Percentiles rank a stretch among this genome's conserved stretches.
Evolutionary conservation across 2,329 filamentous ascomycete genomes (phyloP).

Genomic region (Trichoderma semiorbis): DNA sequence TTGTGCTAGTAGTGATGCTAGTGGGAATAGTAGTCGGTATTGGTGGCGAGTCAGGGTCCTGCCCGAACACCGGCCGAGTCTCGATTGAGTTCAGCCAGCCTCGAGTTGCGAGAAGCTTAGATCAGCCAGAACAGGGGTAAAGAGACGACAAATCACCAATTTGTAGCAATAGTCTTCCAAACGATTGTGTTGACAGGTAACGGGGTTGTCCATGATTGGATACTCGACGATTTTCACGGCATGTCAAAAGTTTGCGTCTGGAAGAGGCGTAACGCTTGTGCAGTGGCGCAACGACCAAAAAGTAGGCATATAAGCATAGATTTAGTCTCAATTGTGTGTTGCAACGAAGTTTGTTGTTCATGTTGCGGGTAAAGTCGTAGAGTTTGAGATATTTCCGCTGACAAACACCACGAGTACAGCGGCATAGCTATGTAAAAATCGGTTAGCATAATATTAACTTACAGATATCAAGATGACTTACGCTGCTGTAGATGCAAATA

Average conservation of each 20-base stretch:
- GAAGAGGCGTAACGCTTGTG: neutral
- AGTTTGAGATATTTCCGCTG: neutral
- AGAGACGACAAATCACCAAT: neutral
- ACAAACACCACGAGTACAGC: neutral
- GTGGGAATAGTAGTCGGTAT: neutral
- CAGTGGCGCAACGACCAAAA: neutral
- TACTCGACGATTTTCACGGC: neutral
- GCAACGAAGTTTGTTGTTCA: neutral
- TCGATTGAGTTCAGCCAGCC: neutral
- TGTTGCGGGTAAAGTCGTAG: neutral
- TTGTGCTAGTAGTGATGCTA: neutral
- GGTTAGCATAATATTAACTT: neutral
- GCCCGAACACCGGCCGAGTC: neutral
- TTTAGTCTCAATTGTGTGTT: neutral
- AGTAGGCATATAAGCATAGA: neutral
- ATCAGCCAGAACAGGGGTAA: neutral
- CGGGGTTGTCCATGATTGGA: neutral
- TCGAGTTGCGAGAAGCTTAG: neutral
- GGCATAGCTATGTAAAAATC: neutral
- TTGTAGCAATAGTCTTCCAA: neutral
- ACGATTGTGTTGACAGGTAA: neutral
- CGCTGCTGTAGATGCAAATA: neutral
- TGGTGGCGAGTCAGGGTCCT: neutral
- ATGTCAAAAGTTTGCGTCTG: neutral
- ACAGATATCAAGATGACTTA: neutral